Evolutionary conservation across 768 basidiomycete genomes (phyloP), one percentile per base, ranked within the genome.

Genomic region (Pleurotus citrinopileatus): DNA sequence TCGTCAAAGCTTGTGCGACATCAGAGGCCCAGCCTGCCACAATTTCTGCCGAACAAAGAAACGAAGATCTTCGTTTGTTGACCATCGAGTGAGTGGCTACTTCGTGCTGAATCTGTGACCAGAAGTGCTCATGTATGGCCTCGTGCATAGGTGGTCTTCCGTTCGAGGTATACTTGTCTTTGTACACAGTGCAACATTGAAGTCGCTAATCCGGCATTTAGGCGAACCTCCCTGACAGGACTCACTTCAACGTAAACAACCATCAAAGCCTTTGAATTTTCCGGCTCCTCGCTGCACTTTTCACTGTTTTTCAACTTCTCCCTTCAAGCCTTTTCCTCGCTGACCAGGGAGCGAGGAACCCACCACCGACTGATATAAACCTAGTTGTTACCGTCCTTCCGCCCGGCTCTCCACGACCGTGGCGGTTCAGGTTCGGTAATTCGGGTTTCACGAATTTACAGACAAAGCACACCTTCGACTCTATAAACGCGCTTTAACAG

Each of bases 161-260:
- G 80, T 90, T 65, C 76, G 87, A 80, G 88, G 89, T 87, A 52
- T 53, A 81, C 1, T 15, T 19, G 2, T 47, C 45, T 12, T 28
- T 19, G n/a, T 28, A 5, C 47, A 46, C 59, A 70, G 57, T n/a
- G n/a, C n/a, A n/a, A n/a, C n/a, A n/a, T n/a, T n/a, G n/a, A n/a
- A n/a, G n/a, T n/a, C n/a, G n/a, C 61, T 56, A 46, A 48, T 61
- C 27, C 47, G 60, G 43, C 63, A 53, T 28, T 9, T 59, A 91
- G 88, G 88, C 65, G 86, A 90, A 83, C 89, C 89, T 72, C 87
- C 89, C 73, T 89, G 76, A 86, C 80, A 81, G 62, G 67, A 62
- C 67, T 57, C 54, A 57, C 37, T 36, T 15, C 19, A 10, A 50
- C 26, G 7, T 19, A 15, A 22, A 20, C 12, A 4, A 40, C 34